Percentiles rank a stretch among this genome's conserved stretches.
Conservation (phyloP, 2,329 filamentous ascomycete genomes). For the Falciphora oryzae region DNA sequence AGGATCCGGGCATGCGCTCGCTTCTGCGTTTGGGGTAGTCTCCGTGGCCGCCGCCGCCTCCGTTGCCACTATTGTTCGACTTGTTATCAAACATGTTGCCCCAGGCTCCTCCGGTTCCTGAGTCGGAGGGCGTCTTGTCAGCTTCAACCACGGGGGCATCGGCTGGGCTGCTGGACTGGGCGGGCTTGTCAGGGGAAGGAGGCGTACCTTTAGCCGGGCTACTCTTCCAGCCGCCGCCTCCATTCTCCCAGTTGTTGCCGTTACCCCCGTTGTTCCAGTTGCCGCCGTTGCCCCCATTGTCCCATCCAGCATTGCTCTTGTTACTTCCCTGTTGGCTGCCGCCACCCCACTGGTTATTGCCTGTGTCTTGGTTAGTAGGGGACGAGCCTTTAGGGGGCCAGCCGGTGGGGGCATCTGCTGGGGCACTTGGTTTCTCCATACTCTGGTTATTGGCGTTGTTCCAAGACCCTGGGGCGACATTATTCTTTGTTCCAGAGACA, state of each 20-base stretch:
- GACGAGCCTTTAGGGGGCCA: not conserved
- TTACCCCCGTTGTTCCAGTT: not conserved
- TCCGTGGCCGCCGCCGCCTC: conserved; percentile 1
- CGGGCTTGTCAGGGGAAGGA: not conserved
- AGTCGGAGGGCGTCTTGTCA: conserved; percentile 4
- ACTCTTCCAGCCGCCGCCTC: conserved; percentile 3
- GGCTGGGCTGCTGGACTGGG: not conserved
- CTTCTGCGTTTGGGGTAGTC: not conserved
- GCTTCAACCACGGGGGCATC: not conserved
- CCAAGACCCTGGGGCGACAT: not conserved
- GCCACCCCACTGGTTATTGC: not conserved
- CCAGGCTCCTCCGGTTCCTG: conserved; percentile 3
- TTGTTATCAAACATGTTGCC: not conserved
- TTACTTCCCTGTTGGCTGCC: conserved; percentile 1
- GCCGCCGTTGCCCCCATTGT: not conserved
- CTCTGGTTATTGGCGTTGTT: not conserved
- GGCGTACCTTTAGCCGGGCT: conserved; percentile 2
- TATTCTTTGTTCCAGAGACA: not conserved
- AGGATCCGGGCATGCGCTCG: conserved; percentile 3
- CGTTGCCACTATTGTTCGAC: conserved; percentile 1
- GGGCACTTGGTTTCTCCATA: not conserved
- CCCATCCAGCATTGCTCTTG: conserved; percentile 4
- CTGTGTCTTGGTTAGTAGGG: conserved; percentile 5
- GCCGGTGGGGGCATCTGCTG: not conserved
- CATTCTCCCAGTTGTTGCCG: not conserved